Evolutionary conservation across 768 basidiomycete genomes (phyloP).

Genomic region (Naematelia aurantialba): DNA sequence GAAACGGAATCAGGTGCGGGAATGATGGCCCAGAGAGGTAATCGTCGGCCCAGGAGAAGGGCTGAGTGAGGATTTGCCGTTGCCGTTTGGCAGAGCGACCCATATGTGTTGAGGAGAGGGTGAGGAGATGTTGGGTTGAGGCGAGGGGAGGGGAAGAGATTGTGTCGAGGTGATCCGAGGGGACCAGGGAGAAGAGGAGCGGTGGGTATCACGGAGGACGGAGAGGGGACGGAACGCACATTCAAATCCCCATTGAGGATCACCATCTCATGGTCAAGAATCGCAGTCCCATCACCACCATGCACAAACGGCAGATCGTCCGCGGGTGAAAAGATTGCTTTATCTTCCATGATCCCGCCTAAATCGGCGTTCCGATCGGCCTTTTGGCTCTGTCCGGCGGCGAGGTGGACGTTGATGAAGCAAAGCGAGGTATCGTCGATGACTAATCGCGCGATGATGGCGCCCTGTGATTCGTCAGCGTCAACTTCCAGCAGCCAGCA

Average conservation of each 20-base stretch:
- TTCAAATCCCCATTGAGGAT: slow-evolving; percentile 94
- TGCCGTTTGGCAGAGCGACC: too few relatives aligned
- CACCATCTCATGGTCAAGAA: slow-evolving; percentile 91
- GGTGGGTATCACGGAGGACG: too few relatives aligned
- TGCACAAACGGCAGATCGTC: slow-evolving; percentile 67
- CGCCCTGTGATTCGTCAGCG: slow-evolving; percentile 67
- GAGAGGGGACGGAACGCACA: slow-evolving; percentile 24
- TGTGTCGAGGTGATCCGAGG: not conserved
- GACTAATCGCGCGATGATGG: slow-evolving; percentile 78
- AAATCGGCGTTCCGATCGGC: slow-evolving; percentile 81
- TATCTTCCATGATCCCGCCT: slow-evolving; percentile 79
- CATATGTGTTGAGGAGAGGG: too few relatives aligned
- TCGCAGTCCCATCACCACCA: slow-evolving; percentile 88
- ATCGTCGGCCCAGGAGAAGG: too few relatives aligned
- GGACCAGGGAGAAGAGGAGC: too few relatives aligned
- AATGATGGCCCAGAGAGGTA: not conserved
- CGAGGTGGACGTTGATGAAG: slow-evolving; percentile 94
- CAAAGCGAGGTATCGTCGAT: slow-evolving; percentile 90
- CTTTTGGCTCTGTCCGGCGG: slow-evolving; percentile 76
- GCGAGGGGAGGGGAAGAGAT: not conserved
- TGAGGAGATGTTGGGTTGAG: too few relatives aligned
- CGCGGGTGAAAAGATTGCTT: slow-evolving; percentile 58
- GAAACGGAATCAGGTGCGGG: too few relatives aligned
- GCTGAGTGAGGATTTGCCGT: too few relatives aligned
- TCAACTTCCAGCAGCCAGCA: too few relatives aligned